Evolutionary conservation across 2,329 filamentous ascomycete species (phyloP).

Genomic region (Alternaria sp.): DNA sequence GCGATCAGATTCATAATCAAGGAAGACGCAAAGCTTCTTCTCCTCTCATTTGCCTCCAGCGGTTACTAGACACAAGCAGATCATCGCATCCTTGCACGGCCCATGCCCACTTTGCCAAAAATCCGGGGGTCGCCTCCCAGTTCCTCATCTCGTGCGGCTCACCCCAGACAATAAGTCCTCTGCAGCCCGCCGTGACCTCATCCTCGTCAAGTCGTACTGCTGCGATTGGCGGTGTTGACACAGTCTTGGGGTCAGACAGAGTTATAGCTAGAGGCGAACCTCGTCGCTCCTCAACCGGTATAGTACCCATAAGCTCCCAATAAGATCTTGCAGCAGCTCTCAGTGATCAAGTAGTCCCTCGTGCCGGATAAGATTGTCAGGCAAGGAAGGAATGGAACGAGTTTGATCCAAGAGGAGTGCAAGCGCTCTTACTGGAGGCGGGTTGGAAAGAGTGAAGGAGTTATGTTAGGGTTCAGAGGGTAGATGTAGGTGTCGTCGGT

Average conservation of each 20-base stretch:
- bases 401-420: conserved; percentile 64
- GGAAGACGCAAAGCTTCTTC: conserved; percentile 3
- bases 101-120: conserved; percentile 20
- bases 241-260: conserved; percentile 1
- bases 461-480: conserved; percentile 19
- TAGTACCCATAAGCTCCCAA: conserved; percentile 14
- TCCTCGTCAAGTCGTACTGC: conserved; percentile 6
- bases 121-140: conserved; percentile 21
- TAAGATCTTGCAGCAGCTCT: conserved; percentile 13
- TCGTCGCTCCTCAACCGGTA: conserved; percentile 1
- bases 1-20: too few species aligned
- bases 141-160: conserved; percentile 16
- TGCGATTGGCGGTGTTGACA: neutral
- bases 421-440: conserved; percentile 57
- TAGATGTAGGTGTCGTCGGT: conserved; percentile 15
- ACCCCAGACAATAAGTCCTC: conserved; percentile 24
- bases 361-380: conserved; percentile 58
- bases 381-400: conserved; percentile 63
- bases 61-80: conserved; percentile 13
- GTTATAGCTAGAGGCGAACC: neutral
- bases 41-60: conserved; percentile 11
- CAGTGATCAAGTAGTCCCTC: conserved; percentile 12
- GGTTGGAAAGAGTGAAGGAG: conserved; percentile 59
- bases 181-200: neutral
- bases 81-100: conserved; percentile 19